Percentiles rank a stretch among this genome's conserved stretches.
phyloP scores from a whole-genome alignment of 2,329 filamentous ascomycete species.

The Diplocarpon mali region DNA sequence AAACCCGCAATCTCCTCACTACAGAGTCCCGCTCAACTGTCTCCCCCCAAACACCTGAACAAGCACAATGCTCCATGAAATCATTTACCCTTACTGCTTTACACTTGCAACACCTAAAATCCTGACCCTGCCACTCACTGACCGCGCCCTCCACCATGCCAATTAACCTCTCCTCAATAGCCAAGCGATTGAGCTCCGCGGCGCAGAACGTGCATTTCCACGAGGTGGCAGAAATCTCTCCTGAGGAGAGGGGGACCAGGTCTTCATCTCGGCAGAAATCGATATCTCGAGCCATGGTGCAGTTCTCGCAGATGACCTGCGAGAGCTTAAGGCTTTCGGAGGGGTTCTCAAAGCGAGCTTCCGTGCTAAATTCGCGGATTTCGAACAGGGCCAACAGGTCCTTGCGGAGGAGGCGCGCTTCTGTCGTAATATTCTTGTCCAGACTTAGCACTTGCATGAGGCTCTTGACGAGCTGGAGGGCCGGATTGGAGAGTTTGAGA shows the following conservation, averaged over 20 bases:
- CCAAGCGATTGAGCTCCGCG: conserved; percentile 63
- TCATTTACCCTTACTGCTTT: conserved; percentile 74
- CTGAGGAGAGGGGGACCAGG: conserved; percentile 42
- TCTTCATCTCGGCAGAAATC: conserved; percentile 88
- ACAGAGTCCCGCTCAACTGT: conserved; percentile 59
- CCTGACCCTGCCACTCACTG: conserved; percentile 78
- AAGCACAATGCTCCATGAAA: conserved; percentile 93
- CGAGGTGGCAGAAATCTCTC: conserved; percentile 27
- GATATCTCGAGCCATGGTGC: conserved; percentile 77
- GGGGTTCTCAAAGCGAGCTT: conserved; percentile 82
- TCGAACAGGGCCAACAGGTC: conserved; percentile 87
- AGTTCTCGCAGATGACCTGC: conserved; percentile 79
- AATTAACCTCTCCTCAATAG: conserved; percentile 75
- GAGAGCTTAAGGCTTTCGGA: conserved; percentile 60
- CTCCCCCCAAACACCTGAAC: conserved; percentile 74
- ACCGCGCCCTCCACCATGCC: conserved; percentile 63
- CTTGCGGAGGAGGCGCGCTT: conserved; percentile 78
- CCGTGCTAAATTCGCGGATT: conserved; percentile 82
- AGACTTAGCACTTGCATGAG: conserved; percentile 87
- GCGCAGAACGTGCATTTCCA: conserved; percentile 75
- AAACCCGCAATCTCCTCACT: conserved; percentile 53
- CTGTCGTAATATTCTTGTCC: conserved; percentile 81
- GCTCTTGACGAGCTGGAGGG: conserved; percentile 82
- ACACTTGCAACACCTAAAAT: conserved; percentile 66
- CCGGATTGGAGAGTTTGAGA: conserved; percentile 54